Conservation (phyloP, 2,329 filamentous ascomycete species). For the Drechmeria coniospora region DNA sequence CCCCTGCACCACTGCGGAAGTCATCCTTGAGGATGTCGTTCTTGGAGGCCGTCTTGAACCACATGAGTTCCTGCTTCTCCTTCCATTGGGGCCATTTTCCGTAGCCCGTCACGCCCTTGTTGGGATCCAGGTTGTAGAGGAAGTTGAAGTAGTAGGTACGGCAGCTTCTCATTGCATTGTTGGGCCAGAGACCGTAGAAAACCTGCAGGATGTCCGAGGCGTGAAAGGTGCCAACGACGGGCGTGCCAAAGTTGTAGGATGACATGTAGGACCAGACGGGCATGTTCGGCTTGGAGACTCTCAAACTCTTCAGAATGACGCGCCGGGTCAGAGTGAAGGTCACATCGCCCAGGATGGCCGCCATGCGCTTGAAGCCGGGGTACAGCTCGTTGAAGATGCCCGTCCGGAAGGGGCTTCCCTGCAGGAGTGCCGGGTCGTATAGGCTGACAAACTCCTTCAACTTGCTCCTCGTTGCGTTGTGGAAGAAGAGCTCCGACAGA, state of each 20-base stretch:
- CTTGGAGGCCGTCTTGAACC: constrained; percentile 21
- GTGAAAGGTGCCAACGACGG: constrained; percentile 64
- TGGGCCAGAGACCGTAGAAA: constrained; percentile 48
- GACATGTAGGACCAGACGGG: constrained; percentile 62
- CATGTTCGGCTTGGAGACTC: constrained; percentile 35
- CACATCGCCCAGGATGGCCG: constrained; percentile 60
- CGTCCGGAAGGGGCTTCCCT: constrained; percentile 61
- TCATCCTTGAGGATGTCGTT: constrained; percentile 20
- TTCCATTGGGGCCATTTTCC: constrained; percentile 28
- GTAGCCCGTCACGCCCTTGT: constrained; percentile 29
- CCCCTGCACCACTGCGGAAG: constrained; percentile 17
- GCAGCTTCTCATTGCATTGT: constrained; percentile 44
- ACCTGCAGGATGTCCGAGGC: constrained; percentile 53
- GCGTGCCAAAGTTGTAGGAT: constrained; percentile 55
- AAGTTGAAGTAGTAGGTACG: constrained; percentile 62
- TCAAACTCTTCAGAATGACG: constrained; percentile 37
- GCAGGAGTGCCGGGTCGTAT: constrained; percentile 39
- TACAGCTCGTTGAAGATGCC: constrained; percentile 54
- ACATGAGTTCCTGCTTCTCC: constrained; percentile 30
- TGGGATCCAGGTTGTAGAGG: constrained; percentile 55
- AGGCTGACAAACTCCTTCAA: constrained; percentile 42
- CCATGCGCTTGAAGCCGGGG: constrained; percentile 62
- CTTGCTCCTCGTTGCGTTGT: constrained; percentile 30
- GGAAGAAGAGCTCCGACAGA: constrained; percentile 44
- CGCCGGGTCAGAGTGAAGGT: constrained; percentile 60